Percentiles rank a stretch among this genome's conserved stretches.
These are phyloP conservation scores for Microdochium trichocladiopsis DNA, from an alignment of 2,329 filamentous ascomycete genomes.

Conservation along the genomic window DNA sequence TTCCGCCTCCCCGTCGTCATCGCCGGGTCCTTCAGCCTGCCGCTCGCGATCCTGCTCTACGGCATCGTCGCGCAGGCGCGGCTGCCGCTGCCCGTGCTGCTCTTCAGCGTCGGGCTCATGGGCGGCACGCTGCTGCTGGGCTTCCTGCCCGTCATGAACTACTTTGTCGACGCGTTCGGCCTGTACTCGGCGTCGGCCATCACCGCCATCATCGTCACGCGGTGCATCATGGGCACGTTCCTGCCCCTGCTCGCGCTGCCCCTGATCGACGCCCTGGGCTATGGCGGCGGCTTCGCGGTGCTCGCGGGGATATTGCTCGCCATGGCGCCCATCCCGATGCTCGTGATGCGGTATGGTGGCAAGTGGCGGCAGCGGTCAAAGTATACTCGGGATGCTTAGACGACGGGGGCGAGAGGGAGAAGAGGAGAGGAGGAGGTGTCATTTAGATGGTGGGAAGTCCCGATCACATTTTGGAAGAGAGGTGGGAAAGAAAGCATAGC, in stretches of 20 bases:
- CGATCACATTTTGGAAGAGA: too few species aligned
- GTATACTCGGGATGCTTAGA: slow-evolving; percentile 34
- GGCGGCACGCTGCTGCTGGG: slow-evolving; percentile 37
- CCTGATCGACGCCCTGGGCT: slow-evolving; percentile 39
- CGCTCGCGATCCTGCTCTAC: slow-evolving; percentile 35
- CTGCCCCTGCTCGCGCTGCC: slow-evolving; percentile 44
- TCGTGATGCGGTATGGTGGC: slow-evolving; percentile 42
- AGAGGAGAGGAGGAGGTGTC: background rate
- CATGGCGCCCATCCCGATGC: slow-evolving; percentile 41
- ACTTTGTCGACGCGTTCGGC: slow-evolving; percentile 50
- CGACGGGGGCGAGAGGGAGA: background rate
- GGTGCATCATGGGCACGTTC: slow-evolving; percentile 50
- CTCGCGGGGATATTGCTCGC: slow-evolving; percentile 32
- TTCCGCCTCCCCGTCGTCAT: slow-evolving; percentile 46
- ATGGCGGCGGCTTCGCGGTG: slow-evolving; percentile 41
- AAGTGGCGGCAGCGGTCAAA: slow-evolving; percentile 42
- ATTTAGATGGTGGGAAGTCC: background rate
- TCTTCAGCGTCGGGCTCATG: slow-evolving; percentile 34
- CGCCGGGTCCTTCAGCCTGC: slow-evolving; percentile 36
- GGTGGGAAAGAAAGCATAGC: background rate
- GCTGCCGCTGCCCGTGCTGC: slow-evolving; percentile 32
- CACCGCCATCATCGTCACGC: slow-evolving; percentile 46
- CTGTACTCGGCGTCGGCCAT: slow-evolving; percentile 49
- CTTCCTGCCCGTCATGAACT: slow-evolving; percentile 43
- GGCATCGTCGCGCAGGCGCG: slow-evolving; percentile 41